Evolutionary conservation across 1,284 basidiomycete species (phyloP), one percentile per base, ranked within the genome.

Genomic region (Singerocomus inundabilis): DNA sequence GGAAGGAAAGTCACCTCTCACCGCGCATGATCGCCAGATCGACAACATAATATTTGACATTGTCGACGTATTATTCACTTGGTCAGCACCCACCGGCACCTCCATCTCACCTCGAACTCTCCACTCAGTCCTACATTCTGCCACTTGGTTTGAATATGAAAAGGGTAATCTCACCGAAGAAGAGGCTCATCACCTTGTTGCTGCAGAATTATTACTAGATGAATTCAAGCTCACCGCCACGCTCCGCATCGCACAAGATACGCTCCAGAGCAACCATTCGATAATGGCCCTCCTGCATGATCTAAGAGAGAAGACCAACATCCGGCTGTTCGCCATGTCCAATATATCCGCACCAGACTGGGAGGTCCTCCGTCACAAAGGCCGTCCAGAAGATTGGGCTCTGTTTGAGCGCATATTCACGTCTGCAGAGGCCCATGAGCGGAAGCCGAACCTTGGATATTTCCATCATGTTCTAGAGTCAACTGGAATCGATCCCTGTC

Each of bases 351-450:
- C 41, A 3, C 61, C 58, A 1, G 61, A 60, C 31, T 63, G 58
- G 61, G 57, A 63, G 12, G 25, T 49, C 21, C 53, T 60, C 24
- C 49, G 45, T 6, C 42, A 34, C 35, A 60, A 49, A 24, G 56
- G 34, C 11, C 24, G 29, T 1, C 36, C 49, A 1, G 43, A 54
- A 40, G 56, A 61, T 15, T 63, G 61, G 58, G 53, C 53, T 0
- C 59, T 64, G 21, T 64, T 64, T 42, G 61, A 60, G 12, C 24
- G 8, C 12, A 21, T 64, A 30, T 63, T 60, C 42, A 60, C 57
- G 9, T 63, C 61, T 24, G 59, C 59, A 5, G 48, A 12, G 0
- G 59, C 43, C 0, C 48, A 21, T 7, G 61, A 64, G 34, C 59
- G 59, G 31, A 60, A 64, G 24, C 61, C 61, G 0, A 60, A 62